These are phyloP conservation scores for Dioszegia hungarica DNA, from an alignment of 768 basidiomycete genomes.

Conservation along the genomic window DNA sequence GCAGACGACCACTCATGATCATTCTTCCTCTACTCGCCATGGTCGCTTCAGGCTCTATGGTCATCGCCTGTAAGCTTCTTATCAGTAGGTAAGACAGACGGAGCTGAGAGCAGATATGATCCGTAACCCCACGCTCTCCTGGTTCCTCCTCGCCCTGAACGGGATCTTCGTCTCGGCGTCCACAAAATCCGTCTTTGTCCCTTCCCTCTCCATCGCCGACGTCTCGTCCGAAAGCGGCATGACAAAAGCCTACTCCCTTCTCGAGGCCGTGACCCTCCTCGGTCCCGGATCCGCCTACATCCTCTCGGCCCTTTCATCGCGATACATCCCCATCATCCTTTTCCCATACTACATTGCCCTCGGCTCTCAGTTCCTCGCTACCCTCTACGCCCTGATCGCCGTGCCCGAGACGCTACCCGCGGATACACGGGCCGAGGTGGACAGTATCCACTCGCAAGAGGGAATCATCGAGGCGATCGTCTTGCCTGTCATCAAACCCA, in stretches of 20 bases:
- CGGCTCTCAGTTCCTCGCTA: conserved; percentile 25
- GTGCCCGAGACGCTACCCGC: conserved; percentile 30
- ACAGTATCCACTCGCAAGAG: conserved; percentile 12
- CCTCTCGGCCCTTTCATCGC: conserved; percentile 30
- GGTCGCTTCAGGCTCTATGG: conserved; percentile 30
- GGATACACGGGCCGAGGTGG: conserved; percentile 12
- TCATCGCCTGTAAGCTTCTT: conserved; percentile 32
- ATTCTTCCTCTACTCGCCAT: conserved; percentile 30
- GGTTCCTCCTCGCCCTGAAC: conserved; percentile 27
- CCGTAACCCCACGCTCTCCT: conserved; percentile 12
- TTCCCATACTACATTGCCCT: conserved; percentile 40
- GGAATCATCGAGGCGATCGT: conserved; percentile 19
- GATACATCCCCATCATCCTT: conserved; percentile 29
- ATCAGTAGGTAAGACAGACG: too few relatives aligned
- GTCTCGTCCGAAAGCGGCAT: conserved; percentile 25
- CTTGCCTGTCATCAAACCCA: conserved; percentile 27
- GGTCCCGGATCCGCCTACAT: conserved; percentile 37
- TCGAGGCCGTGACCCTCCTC: conserved; percentile 36
- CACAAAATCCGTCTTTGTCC: conserved; percentile 38
- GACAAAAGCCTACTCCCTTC: conserved; percentile 35
- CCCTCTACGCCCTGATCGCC: conserved; percentile 23
- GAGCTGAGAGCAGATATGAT: conserved; percentile 7
- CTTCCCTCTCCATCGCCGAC: conserved; percentile 35
- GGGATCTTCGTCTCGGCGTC: conserved; percentile 40
- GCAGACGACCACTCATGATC: conserved; percentile 32